Evolutionary conservation across 768 basidiomycete species (phyloP), one percentile per base, ranked within the genome.

Genomic region (Pleurotus eryngii): DNA sequence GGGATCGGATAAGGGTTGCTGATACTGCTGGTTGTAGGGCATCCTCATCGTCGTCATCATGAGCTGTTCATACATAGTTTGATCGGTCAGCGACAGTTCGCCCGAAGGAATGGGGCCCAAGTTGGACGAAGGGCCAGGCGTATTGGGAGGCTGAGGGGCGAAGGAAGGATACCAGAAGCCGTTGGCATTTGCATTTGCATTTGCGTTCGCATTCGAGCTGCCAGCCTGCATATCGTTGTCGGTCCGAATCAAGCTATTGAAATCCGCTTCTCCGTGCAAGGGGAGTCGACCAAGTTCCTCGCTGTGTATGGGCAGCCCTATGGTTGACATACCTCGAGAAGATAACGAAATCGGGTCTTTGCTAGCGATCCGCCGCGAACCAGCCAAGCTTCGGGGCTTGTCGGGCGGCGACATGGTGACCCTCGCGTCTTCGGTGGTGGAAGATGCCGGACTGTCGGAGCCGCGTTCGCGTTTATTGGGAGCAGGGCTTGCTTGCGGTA

Each of bases 261-360:
- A 75, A 46, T 68, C 74, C 58, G 76, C 73, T 58, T 76, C 73
- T 3, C 75, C 75, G 58, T 74, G 75, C 4, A 76, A 65, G 1
- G 85, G 85, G 0, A 86, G 67, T 40, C 81, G 71, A 3, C 83
- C 85, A 5, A 86, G 69, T 55, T 86, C 84, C 46, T 78, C 78
- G 63, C 76, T 79, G 62, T 84, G 81, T 64, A 83, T 76, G 0
- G 85, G 84, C 3, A 86, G 70, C 17, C 14, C 24, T n/a, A 18
- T 46, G 54, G 26, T 7, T 12, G 56, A 12, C 72, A 72, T 49
- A 12, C 18, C 24, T 7, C 57, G 26, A n/a, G 51, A 42, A 22
- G 51, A 11, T 17, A 38, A 18, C 7, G 65, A 59, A 6, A 61
- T 61, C 24, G 62, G 55, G n/a, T 58, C 60, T 15, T 60, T 57